These are phyloP conservation scores for Magnaporthiopsis poae DNA, from an alignment of 2,329 filamentous ascomycete genomes.

Conservation along the genomic window DNA sequence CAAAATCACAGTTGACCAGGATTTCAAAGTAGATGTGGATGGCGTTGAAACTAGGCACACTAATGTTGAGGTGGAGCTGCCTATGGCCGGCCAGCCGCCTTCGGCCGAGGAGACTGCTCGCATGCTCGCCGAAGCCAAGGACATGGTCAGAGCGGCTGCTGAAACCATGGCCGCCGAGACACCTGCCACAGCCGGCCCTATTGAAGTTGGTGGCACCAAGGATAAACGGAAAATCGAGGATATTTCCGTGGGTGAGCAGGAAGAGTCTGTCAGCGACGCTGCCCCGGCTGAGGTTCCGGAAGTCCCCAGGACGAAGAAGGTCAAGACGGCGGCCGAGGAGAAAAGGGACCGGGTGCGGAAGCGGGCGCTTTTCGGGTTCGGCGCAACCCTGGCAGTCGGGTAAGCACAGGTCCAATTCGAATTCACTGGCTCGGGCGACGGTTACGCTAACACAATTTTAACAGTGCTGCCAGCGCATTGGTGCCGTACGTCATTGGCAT, in stretches of 20 bases:
- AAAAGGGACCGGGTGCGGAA: conserved; percentile 79
- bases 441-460: background rate
- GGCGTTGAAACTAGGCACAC: conserved; percentile 61
- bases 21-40: conserved; percentile 41
- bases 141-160: conserved; percentile 68
- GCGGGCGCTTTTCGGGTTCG: conserved; percentile 75
- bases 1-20: conserved; percentile 60
- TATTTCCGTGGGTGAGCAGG: conserved; percentile 55
- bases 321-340: conserved; percentile 69
- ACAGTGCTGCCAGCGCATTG: conserved; percentile 16
- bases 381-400: conserved; percentile 81
- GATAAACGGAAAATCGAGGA: conserved; percentile 68
- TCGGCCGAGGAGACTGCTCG: conserved; percentile 67
- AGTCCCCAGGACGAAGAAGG: conserved; percentile 50
- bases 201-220: conserved; percentile 31
- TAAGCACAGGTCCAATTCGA: conserved; percentile 41
- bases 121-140: conserved; percentile 77
- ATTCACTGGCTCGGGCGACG: conserved; percentile 2
- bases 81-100: conserved; percentile 56
- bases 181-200: conserved; percentile 9
- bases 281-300: conserved; percentile 40
- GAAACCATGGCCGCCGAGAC: conserved; percentile 28
- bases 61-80: conserved; percentile 66
- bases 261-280: conserved; percentile 20
- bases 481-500: conserved; percentile 19